Evolutionary conservation across 2,329 filamentous ascomycete genomes (phyloP), one percentile per base, ranked within the genome.

Genomic region (Ophiostoma sp.): DNA sequence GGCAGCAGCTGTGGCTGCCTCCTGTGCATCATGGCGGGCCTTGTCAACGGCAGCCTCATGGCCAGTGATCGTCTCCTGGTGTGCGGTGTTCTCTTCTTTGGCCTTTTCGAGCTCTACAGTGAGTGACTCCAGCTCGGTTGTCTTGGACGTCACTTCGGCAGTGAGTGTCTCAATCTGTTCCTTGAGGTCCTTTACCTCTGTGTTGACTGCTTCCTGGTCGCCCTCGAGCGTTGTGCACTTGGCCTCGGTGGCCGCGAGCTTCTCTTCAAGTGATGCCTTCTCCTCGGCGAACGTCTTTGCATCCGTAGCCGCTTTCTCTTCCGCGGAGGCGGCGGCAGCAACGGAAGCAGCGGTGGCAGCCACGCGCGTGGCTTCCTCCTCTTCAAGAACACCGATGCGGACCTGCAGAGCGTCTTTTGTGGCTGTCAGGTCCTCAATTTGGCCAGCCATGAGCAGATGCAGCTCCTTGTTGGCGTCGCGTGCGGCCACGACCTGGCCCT

Each of bases 361-460:
- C 15, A 45, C 68, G 59, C 74, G 64, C 36, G 22, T 48, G 28
- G 52, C 70, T 25, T 73, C 22, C 5, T 74, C 70, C 12, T 64
- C 22, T 69, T 75, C 71, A 0, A 75, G 42, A 1, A 39, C 50
- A 9, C 71, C 71, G 4, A 75, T 71, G 17, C 63, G 74, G 28
- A 28, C 28, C 64, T 75, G 72, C 11, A 76, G 55, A 0, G 73
- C 69, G 12, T 76, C 74, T 2, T 73, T 73, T 4, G 73, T 75
- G 7, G 59, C 61, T 39, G 75, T 73, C 2, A 76, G 71, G 22
- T 75, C 70, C 6, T 71, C 69, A 12, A 77, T 74, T 31, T 77
- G 73, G 12, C 48, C 59, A 1, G 74, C 57, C 63, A 76, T 72
- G 22, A 76, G 68, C 17, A 48, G 25, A n/a, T 77, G 71, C 33